phyloP scores from a whole-genome alignment of 345 rosid species.

The Jatropha curcas region DNA sequence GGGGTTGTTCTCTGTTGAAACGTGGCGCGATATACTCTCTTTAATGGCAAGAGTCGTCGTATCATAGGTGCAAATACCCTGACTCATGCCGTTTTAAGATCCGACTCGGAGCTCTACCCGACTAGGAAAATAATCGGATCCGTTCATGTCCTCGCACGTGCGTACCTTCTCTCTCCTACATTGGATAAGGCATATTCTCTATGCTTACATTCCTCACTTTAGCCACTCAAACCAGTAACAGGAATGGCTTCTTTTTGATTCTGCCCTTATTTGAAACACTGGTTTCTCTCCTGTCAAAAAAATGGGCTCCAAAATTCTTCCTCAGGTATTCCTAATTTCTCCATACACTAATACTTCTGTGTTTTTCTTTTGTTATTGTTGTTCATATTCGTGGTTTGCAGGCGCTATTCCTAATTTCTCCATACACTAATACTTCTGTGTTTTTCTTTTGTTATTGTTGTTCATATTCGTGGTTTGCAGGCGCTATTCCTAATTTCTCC shows the following conservation, averaged over 20 bases:
- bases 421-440: too few relatives aligned
- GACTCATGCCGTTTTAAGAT: background rate
- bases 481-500: too few relatives aligned
- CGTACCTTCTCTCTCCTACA: background rate
- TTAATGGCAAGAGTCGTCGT: background rate
- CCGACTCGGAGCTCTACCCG: background rate
- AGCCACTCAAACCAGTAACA: background rate
- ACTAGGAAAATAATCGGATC: background rate
- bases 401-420: too few relatives aligned
- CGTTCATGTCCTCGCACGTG: background rate
- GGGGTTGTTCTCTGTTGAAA: background rate
- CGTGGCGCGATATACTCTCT: background rate
- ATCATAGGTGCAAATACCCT: background rate
- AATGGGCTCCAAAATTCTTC: conserved; percentile 62
- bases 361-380: too few relatives aligned
- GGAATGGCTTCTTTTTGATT: background rate
- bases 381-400: too few relatives aligned
- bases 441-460: too few relatives aligned
- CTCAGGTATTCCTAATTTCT: conserved; percentile 67
- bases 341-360: too few relatives aligned
- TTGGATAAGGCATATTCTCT: conserved; percentile 17
- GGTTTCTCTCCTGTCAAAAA: too few relatives aligned
- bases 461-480: too few relatives aligned
- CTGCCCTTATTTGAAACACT: background rate
- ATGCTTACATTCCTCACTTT: background rate